Evolutionary conservation across 2,329 filamentous ascomycete species (phyloP).

Genomic region (Paramyrothecium roridum): DNA sequence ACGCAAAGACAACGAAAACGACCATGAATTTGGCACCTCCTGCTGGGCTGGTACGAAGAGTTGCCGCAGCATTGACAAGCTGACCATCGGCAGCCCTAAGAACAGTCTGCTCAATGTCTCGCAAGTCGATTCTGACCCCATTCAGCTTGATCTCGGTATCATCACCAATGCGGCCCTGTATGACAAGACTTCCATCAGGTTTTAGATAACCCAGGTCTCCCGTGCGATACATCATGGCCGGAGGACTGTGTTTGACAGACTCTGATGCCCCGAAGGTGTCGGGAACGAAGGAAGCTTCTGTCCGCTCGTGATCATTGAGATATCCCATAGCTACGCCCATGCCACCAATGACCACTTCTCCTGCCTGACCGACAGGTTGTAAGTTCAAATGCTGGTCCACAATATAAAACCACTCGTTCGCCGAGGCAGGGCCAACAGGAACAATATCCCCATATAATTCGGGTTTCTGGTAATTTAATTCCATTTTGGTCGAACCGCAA

Average conservation of each 20-base stretch:
- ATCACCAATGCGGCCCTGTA: slow-evolving; percentile 30
- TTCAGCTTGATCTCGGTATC: slow-evolving; percentile 33
- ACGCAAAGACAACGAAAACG: neutral
- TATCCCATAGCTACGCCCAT: slow-evolving; percentile 39
- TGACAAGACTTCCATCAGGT: slow-evolving; percentile 29
- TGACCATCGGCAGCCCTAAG: slow-evolving; percentile 7
- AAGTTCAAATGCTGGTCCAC: slow-evolving; percentile 33
- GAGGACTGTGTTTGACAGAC: too few relatives aligned
- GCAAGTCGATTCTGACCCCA: slow-evolving; percentile 32
- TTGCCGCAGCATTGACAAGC: neutral
- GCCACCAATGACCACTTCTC: slow-evolving; percentile 39
- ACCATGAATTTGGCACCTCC: too few relatives aligned
- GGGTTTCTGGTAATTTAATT: neutral
- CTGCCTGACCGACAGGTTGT: slow-evolving; percentile 30
- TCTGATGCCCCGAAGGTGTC: slow-evolving; percentile 14
- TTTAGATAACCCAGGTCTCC: slow-evolving; percentile 37
- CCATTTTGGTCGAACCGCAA: neutral
- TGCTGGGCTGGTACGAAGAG: neutral
- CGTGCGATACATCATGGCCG: slow-evolving; percentile 37
- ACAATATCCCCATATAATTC: neutral
- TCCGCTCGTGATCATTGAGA: slow-evolving; percentile 17
- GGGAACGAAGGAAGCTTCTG: slow-evolving; percentile 32
- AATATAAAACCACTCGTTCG: slow-evolving; percentile 27
- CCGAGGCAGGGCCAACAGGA: neutral
- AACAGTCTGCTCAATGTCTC: slow-evolving; percentile 29